These are phyloP conservation scores for Rhipidocladum racemiflorum DNA, from an alignment of 176 grass and related monocot species.

Conservation along the genomic window DNA sequence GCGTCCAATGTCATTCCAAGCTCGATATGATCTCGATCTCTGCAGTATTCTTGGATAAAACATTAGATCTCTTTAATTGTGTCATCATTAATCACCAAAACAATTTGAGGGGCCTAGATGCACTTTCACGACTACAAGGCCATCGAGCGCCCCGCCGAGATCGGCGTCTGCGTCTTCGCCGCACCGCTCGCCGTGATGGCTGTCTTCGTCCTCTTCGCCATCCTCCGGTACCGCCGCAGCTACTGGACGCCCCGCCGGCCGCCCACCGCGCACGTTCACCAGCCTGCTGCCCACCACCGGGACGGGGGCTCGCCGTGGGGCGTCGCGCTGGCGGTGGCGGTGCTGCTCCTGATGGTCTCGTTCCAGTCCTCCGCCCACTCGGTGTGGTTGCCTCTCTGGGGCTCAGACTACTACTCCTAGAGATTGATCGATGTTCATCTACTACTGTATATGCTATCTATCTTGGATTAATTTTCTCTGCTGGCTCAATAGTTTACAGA, in stretches of 20 bases:
- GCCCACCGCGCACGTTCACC: background rate
- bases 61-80: no score
- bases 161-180: slow-evolving; percentile 47
- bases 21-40: no score
- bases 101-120: no score
- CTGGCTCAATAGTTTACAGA: no score
- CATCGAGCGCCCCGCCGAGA: slow-evolving; percentile 48
- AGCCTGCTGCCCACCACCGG: background rate
- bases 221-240: slow-evolving; percentile 34
- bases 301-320: slow-evolving; percentile 47
- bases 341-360: slow-evolving; percentile 65
- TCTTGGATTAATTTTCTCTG: no score
- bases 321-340: slow-evolving; percentile 35
- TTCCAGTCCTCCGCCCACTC: slow-evolving; percentile 59
- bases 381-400: slow-evolving; percentile 74
- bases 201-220: slow-evolving; percentile 38
- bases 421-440: background rate
- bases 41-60: no score
- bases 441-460: background rate
- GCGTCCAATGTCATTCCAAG: no score
- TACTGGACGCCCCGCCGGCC: slow-evolving; percentile 27
- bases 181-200: slow-evolving; percentile 41
- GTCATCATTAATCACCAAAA: no score
- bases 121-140: slow-evolving; percentile 63
- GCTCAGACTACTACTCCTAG: slow-evolving; percentile 21